Conservation (phyloP, 2,329 filamentous ascomycete species). For the Penicillium hesseltinei region DNA sequence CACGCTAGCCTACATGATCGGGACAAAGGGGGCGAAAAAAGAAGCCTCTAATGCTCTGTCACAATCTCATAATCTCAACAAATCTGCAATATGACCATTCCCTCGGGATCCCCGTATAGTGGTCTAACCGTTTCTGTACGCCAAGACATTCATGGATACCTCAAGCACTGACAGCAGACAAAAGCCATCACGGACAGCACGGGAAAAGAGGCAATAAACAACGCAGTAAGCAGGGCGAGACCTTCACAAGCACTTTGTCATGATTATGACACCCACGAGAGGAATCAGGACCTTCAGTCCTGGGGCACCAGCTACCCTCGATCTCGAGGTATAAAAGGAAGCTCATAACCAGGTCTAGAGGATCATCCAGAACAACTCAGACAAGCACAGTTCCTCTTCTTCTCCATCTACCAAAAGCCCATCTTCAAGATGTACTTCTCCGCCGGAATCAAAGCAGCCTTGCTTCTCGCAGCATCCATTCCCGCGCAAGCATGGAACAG, state of each 20-base stretch:
- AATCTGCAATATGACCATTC: neutral
- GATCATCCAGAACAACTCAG: neutral
- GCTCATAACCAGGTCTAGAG: neutral
- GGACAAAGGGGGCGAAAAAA: neutral
- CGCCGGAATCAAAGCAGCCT: conserved; percentile 27
- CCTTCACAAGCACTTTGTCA: neutral
- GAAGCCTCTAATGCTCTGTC: neutral
- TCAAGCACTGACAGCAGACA: conserved; percentile 1
- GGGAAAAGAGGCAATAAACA: neutral
- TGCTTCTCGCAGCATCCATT: conserved; percentile 19
- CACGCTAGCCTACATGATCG: neutral
- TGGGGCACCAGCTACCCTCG: neutral
- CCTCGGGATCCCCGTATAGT: neutral
- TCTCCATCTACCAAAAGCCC: neutral
- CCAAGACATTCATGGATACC: neutral
- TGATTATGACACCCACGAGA: neutral
- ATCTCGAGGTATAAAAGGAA: conserved; percentile 3
- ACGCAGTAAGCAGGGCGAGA: neutral
- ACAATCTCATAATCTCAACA: conserved; percentile 2
- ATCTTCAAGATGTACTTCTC: conserved; percentile 13
- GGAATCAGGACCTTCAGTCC: neutral
- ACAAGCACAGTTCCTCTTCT: neutral
- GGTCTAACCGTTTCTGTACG: neutral
- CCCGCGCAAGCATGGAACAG: conserved; percentile 27
- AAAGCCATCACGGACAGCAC: neutral